Conservation (phyloP, 2,329 filamentous ascomycete species). For the Fusarium newnesense region DNA sequence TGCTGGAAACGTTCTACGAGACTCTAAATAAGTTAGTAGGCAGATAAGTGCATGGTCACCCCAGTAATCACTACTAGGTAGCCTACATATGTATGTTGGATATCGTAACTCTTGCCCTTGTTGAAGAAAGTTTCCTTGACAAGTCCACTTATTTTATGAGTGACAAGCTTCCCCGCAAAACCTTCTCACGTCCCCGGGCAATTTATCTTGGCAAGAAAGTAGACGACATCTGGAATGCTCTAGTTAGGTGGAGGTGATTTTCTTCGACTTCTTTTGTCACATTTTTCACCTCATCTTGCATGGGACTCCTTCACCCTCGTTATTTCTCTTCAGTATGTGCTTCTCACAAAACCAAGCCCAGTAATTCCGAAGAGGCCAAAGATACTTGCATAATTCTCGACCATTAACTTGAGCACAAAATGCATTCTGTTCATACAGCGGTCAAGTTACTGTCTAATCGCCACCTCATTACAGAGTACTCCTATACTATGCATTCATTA, state of each 20-base stretch:
- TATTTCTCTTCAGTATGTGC: not conserved
- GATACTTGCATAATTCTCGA: not conserved
- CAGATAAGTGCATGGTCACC: not conserved
- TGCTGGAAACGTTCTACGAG: not conserved
- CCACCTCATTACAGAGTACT: slow-evolving; percentile 33
- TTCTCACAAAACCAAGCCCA: not conserved
- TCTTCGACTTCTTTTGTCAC: not conserved
- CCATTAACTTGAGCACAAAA: not conserved
- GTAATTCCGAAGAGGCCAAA: not conserved
- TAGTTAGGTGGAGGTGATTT: not conserved
- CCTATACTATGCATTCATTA: slow-evolving; percentile 35
- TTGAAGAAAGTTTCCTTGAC: not conserved
- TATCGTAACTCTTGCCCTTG: not conserved
- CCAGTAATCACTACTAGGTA: not conserved
- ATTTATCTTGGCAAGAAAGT: not conserved
- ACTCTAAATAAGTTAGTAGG: not conserved
- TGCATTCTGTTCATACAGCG: slow-evolving; percentile 25
- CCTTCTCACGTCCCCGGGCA: not conserved
- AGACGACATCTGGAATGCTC: not conserved
- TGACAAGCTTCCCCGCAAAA: not conserved
- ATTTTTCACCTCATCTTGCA: not conserved
- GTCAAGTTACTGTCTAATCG: slow-evolving; percentile 27
- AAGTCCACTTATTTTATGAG: not conserved
- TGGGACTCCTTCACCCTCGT: not conserved
- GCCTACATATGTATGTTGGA: not conserved